Conservation (phyloP, 768 basidiomycete species). For the Symmetrospora coprosmae region DNA sequence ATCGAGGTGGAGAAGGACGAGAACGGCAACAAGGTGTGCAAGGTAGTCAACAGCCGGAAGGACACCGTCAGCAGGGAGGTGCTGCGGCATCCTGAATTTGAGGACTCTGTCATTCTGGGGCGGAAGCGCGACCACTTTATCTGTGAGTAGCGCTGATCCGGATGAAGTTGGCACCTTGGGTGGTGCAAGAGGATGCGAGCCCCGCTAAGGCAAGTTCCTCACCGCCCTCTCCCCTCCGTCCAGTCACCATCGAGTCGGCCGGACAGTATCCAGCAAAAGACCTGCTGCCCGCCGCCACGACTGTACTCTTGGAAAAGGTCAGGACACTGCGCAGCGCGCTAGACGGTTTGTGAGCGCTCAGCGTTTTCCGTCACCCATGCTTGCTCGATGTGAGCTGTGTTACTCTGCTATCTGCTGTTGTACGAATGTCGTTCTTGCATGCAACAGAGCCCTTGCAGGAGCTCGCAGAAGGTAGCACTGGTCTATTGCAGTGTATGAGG, state of each 20-base stretch:
- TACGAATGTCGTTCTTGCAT: too few relatives aligned
- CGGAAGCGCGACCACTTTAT: conserved; percentile 84
- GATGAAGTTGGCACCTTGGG: neutral
- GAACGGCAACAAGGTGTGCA: conserved; percentile 47
- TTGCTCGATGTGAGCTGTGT: too few relatives aligned
- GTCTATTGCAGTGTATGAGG: too few relatives aligned
- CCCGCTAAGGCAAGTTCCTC: neutral
- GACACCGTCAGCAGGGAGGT: conserved; percentile 89
- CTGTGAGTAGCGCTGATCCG: conserved; percentile 46
- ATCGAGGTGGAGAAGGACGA: conserved; percentile 39
- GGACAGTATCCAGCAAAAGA: conserved; percentile 74
- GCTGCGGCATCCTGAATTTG: conserved; percentile 77
- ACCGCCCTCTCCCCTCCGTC: too few relatives aligned
- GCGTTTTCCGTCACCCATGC: too few relatives aligned
- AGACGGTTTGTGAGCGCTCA: neutral
- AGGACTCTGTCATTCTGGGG: conserved; percentile 63
- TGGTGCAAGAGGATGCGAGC: neutral
- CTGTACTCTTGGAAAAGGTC: conserved; percentile 71
- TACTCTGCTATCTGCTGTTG: too few relatives aligned
- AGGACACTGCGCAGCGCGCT: neutral
- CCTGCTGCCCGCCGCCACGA: conserved; percentile 62
- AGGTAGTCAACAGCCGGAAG: conserved; percentile 49
- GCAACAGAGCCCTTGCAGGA: too few relatives aligned
- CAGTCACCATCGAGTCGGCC: conserved; percentile 81
- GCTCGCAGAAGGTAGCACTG: too few relatives aligned